A percentile compares a stretch with the other conserved stretches of the same genome.
Evolutionary conservation across 441 rosid species (phyloP).

Genomic region (Populus hybrid): DNA sequence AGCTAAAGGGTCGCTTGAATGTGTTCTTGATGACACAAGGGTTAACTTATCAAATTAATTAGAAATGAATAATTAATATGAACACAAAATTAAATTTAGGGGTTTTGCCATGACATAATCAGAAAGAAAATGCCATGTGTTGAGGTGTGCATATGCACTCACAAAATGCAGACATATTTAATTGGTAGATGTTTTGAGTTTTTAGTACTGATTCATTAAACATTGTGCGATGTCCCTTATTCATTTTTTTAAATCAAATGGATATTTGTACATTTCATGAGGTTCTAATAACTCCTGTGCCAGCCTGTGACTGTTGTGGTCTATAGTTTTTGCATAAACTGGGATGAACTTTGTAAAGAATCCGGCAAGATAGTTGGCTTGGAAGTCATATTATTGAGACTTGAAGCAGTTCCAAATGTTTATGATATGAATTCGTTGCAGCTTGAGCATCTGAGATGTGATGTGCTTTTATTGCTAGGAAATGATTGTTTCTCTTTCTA

Average conservation of each 20-base stretch:
- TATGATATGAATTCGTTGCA: background rate
- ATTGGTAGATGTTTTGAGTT: background rate
- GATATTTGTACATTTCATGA: background rate
- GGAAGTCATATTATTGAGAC: too few species aligned
- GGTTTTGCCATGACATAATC: background rate
- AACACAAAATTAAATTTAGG: background rate
- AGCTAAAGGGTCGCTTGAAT: background rate
- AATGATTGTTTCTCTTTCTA: background rate
- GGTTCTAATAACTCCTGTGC: background rate
- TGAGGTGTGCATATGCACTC: background rate
- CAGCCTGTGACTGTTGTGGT: background rate
- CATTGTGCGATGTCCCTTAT: background rate
- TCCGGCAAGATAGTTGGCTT: too few species aligned
- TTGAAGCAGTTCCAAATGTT: background rate
- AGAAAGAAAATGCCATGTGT: background rate
- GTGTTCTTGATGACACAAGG: constrained; percentile 6
- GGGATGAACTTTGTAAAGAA: too few species aligned
- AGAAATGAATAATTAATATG: background rate
- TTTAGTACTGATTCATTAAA: background rate
- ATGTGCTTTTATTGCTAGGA: background rate
- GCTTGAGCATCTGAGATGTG: background rate
- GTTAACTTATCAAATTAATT: background rate
- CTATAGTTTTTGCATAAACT: background rate
- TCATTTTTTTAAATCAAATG: background rate
- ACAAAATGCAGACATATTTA: background rate